phyloP scores from a whole-genome alignment of 495 filamentous ascomycete species.

The Penicillium coprophilum region DNA sequence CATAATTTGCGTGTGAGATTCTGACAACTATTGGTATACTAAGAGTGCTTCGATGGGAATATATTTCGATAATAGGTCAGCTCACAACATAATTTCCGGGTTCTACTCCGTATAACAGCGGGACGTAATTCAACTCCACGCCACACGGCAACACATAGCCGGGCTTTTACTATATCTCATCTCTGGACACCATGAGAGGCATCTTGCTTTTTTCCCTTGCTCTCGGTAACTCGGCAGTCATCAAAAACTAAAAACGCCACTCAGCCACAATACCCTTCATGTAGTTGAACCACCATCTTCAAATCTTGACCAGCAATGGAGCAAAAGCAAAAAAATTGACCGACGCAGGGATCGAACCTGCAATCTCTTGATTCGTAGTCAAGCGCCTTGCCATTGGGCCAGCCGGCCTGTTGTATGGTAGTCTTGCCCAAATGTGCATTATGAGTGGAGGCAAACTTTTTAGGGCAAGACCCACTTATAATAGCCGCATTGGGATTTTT shows the following conservation, averaged over 20 bases:
- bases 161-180: background rate
- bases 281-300: background rate
- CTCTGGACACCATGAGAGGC: background rate
- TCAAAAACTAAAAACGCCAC: background rate
- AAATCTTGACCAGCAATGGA: background rate
- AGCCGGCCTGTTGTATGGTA: conserved; percentile 34
- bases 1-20: too few species aligned
- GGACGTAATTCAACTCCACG: too few species aligned
- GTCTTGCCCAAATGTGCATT: background rate
- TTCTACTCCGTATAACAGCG: too few species aligned
- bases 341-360: conserved; percentile 49
- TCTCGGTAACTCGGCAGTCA: background rate
- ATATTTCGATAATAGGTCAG: too few species aligned
- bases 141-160: background rate
- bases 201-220: background rate
- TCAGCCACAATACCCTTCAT: background rate
- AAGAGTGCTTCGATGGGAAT: too few species aligned
- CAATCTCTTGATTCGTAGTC: conserved; percentile 70
- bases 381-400: conserved; percentile 72
- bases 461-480: background rate
- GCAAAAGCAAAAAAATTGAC: conserved; percentile 32
- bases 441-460: background rate
- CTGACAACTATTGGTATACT: too few species aligned
- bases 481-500: background rate
- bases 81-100: too few species aligned